Conservation (phyloP, 805 yeast species). For the Metschnikowia peoriensis region DNA sequence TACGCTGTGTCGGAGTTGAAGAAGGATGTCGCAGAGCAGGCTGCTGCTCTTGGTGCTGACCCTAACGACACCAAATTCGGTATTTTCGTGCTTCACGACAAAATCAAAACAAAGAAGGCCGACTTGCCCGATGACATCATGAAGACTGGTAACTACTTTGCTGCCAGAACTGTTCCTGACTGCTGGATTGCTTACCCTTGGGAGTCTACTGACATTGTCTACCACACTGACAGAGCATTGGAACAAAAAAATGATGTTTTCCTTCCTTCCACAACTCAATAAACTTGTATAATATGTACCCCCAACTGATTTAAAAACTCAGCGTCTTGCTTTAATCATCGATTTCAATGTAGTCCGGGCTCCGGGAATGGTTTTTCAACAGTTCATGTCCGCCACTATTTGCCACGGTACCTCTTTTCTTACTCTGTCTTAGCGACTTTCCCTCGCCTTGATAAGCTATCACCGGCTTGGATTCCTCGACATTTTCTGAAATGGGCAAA, state of each 20-base stretch:
- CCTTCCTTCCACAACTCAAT: constrained; percentile 32
- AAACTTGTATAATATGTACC: constrained; percentile 5
- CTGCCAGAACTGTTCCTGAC: constrained; percentile 74
- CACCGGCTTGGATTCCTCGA: constrained; percentile 24
- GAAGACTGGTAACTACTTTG: constrained; percentile 62
- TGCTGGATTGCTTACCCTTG: constrained; percentile 89
- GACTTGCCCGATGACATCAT: constrained; percentile 63
- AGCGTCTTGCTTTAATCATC: constrained; percentile 36
- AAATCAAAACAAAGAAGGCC: constrained; percentile 77
- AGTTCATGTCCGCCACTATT: constrained; percentile 40
- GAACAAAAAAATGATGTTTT: constrained; percentile 68
- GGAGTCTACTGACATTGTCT: constrained; percentile 82
- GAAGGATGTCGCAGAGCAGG: constrained; percentile 60
- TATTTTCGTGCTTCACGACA: constrained; percentile 81
- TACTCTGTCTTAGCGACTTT: constrained; percentile 66
- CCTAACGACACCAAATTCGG: constrained; percentile 65
- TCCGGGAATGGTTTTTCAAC: constrained; percentile 60
- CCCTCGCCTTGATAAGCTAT: constrained; percentile 63
- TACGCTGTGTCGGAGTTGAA: constrained; percentile 77
- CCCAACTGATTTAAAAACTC: neutral
- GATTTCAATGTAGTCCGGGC: constrained; percentile 80
- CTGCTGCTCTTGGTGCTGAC: constrained; percentile 55
- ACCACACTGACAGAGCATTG: constrained; percentile 63
- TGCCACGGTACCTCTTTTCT: constrained; percentile 61
- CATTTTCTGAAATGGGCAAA: constrained; percentile 36